Conservation (phyloP, 176 grass and related monocot species). For the Neostapfia colusana region DNA sequence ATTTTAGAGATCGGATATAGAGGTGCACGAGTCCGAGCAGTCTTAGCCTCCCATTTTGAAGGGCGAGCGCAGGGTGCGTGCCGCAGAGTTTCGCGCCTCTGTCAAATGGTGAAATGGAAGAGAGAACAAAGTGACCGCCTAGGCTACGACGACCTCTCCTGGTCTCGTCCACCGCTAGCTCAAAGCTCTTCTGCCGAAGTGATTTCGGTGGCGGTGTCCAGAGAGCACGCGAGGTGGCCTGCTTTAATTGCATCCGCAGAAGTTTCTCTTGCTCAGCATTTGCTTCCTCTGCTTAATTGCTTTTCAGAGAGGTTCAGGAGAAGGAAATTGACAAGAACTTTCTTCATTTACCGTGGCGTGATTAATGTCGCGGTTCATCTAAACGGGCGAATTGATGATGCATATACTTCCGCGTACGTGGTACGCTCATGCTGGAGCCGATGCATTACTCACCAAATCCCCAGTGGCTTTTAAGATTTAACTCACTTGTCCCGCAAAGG, state of each 20-base stretch:
- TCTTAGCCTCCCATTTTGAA: neutral
- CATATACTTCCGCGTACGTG: neutral
- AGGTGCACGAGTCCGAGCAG: too few relatives aligned
- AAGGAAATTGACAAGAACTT: neutral
- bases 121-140: neutral
- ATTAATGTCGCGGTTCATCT: constrained; percentile 9
- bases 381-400: neutral
- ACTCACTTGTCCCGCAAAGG: neutral
- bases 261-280: constrained; percentile 28
- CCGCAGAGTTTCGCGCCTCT: neutral
- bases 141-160: neutral
- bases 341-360: neutral
- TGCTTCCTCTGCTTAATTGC: neutral
- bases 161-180: neutral
- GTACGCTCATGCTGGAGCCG: neutral
- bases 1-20: too few relatives aligned
- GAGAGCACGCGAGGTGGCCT: neutral
- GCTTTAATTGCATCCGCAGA: constrained; percentile 15
- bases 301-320: neutral
- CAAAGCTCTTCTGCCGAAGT: neutral
- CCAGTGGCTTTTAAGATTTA: neutral
- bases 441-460: neutral
- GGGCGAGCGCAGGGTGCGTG: neutral
- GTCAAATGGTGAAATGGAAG: neutral
- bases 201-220: neutral